A percentile compares a stretch with the other conserved stretches of the same genome.
These are phyloP conservation scores for Arabidopsis hybrid DNA, from an alignment of 441 rosid genomes.

Conservation along the genomic window DNA sequence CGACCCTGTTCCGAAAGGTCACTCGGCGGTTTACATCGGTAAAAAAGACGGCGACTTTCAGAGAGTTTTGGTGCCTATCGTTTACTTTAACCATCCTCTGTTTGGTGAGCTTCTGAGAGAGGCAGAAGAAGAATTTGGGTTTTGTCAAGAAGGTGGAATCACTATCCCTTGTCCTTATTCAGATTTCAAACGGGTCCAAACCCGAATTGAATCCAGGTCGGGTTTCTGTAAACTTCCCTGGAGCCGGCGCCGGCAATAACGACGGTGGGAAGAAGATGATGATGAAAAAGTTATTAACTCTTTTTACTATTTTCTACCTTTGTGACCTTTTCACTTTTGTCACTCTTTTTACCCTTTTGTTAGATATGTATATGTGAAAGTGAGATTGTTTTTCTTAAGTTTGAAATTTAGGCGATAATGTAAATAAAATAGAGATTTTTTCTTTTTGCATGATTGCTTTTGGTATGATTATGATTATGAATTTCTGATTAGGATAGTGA, in stretches of 20 bases:
- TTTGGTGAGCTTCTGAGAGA: conserved; percentile 76
- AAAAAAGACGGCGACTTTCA: conserved; percentile 69
- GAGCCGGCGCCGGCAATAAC: conserved; percentile 48
- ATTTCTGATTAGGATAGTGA: conserved; percentile 30
- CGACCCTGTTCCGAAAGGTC: conserved; percentile 64
- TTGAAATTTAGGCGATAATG: conserved; percentile 31
- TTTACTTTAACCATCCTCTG: conserved; percentile 89
- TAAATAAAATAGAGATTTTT: conserved; percentile 19
- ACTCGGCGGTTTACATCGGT: conserved; percentile 84
- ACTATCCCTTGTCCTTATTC: conserved; percentile 84
- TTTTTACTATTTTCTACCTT: conserved; percentile 18
- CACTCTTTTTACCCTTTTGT: conserved; percentile 17
- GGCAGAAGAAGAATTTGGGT: conserved; percentile 80
- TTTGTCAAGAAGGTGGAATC: conserved; percentile 79
- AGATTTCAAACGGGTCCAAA: conserved; percentile 77
- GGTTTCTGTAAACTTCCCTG: conserved; percentile 51
- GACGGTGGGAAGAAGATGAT: conserved; percentile 28
- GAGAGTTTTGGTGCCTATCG: conserved; percentile 79
- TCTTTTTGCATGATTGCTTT: conserved; percentile 24
- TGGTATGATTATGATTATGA: conserved; percentile 18
- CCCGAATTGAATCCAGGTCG: conserved; percentile 63
- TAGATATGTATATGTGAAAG: conserved; percentile 29
- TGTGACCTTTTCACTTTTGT: conserved; percentile 21
- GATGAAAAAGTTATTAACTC: neutral
- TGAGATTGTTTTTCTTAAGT: neutral